phyloP scores from a whole-genome alignment of 2,329 filamentous ascomycete species.

The Rachicladosporium sp. region DNA sequence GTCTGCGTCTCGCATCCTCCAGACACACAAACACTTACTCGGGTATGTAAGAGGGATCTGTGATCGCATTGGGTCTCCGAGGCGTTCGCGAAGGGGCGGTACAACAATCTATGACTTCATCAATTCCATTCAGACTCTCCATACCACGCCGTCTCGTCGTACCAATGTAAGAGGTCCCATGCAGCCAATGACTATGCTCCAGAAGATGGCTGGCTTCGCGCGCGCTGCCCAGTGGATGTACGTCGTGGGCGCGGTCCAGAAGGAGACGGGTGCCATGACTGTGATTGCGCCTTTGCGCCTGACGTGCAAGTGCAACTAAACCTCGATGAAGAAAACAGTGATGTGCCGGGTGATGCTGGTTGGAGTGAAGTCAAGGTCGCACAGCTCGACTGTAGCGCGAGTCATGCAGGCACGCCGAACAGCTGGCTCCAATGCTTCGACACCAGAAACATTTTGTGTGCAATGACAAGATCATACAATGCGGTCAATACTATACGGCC shows the following conservation, averaged over 20 bases:
- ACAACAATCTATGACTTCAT: constrained; percentile 38
- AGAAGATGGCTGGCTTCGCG: constrained; percentile 86
- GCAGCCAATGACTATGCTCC: constrained; percentile 62
- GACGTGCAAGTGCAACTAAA: too few relatives aligned
- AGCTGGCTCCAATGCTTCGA: too few relatives aligned
- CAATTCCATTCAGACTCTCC: constrained; percentile 3
- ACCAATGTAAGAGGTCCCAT: constrained; percentile 57
- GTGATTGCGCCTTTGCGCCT: too few relatives aligned
- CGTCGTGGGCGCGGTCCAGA: constrained; percentile 72
- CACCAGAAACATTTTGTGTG: not conserved
- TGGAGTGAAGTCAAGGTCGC: too few relatives aligned
- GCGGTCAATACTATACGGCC: constrained; percentile 22
- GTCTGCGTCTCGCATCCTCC: not conserved
- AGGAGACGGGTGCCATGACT: constrained; percentile 57
- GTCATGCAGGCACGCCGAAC: too few relatives aligned
- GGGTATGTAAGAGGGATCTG: constrained; percentile 84
- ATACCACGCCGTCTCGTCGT: constrained; percentile 2
- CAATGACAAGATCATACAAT: constrained; percentile 11
- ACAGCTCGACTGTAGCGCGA: too few relatives aligned
- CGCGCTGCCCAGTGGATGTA: constrained; percentile 82
- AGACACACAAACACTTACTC: constrained; percentile 49
- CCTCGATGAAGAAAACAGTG: too few relatives aligned
- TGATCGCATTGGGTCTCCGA: constrained; percentile 63
- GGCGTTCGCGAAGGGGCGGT: constrained; percentile 57
- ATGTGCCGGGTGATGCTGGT: too few relatives aligned